Percentiles rank a stretch among this genome's conserved stretches.
Evolutionary conservation across 495 filamentous ascomycete genomes (phyloP).

Genomic region (Entonaema liquescens): DNA sequence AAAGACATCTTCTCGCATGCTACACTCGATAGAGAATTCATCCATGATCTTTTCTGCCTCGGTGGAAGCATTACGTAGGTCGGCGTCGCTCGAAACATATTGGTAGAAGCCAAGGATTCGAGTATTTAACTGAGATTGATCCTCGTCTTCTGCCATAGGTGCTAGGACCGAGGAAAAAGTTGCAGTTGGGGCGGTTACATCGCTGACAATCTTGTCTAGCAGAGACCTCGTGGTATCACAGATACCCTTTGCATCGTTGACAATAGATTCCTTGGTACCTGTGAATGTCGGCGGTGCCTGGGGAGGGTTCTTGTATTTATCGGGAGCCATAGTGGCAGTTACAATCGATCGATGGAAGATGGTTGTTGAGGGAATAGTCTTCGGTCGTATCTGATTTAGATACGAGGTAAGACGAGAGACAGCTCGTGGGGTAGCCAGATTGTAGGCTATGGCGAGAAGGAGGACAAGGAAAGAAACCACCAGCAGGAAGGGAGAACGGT

Average conservation of each 20-base stretch:
- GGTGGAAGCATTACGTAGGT: conserved; percentile 70
- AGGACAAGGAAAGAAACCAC: conserved; percentile 66
- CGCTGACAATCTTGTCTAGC: conserved; percentile 77
- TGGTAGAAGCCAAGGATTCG: conserved; percentile 81
- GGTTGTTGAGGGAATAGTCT: conserved; percentile 41
- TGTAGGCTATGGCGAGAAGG: conserved; percentile 68
- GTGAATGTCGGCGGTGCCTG: conserved; percentile 88
- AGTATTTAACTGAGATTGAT: conserved; percentile 64
- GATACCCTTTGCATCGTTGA: conserved; percentile 78
- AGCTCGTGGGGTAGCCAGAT: conserved; percentile 79
- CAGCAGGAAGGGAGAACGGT: conserved; percentile 52
- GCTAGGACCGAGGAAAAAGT: conserved; percentile 71
- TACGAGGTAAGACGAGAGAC: conserved; percentile 70
- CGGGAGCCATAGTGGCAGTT: conserved; percentile 46
- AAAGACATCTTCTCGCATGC: conserved; percentile 70
- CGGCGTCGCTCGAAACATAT: conserved; percentile 74
- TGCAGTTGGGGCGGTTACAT: conserved; percentile 68
- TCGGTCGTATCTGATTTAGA: conserved; percentile 61
- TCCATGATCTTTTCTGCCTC: conserved; percentile 69
- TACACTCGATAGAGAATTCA: conserved; percentile 66
- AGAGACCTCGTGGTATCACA: conserved; percentile 73
- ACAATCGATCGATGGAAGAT: conserved; percentile 32
- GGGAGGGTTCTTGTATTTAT: conserved; percentile 73
- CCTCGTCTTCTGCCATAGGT: conserved; percentile 75
- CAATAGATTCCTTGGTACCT: conserved; percentile 77